Evolutionary conservation across 164 flowering plant genomes (phyloP), one percentile per base, ranked within the genome.

Genomic region (Sextonia rubra): DNA sequence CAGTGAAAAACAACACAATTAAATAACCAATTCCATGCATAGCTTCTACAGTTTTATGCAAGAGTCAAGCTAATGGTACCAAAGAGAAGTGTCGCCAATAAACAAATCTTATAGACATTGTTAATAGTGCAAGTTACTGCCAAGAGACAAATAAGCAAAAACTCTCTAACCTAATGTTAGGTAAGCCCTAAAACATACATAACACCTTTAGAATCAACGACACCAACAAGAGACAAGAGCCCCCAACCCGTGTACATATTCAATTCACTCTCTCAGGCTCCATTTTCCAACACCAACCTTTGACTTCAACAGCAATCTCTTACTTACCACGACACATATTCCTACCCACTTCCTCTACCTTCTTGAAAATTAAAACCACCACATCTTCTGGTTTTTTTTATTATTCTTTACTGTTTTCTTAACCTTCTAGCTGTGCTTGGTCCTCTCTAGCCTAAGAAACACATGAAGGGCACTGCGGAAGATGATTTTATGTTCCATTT

Each of bases 271-370:
- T 25, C 32, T 15, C 29, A 12, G 47, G 47, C 11, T 52, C 60
- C 71, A 24, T 14, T 52, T 69, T 52, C 71, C 71, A 69, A 69
- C 32, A 17, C 71, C 47, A 69, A n/a, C 47, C 72, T 69, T 69
- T 69, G 72, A 69, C 72, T 69, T 69, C 47, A 56, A 9, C 22
- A 37, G 44, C 37, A 37, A 37, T 7, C 44, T 37, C 44, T 37
- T 37, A 37, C 44, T 37, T 37, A 56, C 60, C 76, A 77, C 85
- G 85, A 85, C 88, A 79, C 86, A 81, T 78, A 81, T 83, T 85
- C 87, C 81, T 80, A 83, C 75, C 72, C 23, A 18, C 24, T 73
- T 32, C 17, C 20, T 18, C 6, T 20, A 18, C 17, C 58, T 52
- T 14, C 20, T 52, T 52, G 58, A 52, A 52, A 52, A 15, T 20